Percentiles rank a stretch among this genome's conserved stretches.
These are phyloP conservation scores for Dysphania ambrosioides DNA, from an alignment of 148 eudicot genomes.

Conservation along the genomic window DNA sequence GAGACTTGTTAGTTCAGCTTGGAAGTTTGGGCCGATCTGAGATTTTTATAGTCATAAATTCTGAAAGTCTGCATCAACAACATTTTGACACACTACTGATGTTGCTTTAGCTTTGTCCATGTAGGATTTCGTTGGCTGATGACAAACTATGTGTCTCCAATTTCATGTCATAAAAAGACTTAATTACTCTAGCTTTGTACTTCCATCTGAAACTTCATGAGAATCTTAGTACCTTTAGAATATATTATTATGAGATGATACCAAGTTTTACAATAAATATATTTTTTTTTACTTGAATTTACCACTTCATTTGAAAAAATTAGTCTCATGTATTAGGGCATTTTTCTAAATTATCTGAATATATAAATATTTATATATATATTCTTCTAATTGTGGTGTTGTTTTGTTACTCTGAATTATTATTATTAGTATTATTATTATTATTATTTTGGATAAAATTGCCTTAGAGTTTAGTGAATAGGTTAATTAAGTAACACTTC, in stretches of 20 bases:
- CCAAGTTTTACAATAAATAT: neutral
- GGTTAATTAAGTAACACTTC: too few relatives aligned
- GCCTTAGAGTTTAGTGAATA: too few relatives aligned
- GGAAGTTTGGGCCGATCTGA: conserved; percentile 27
- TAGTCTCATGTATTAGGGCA: too few relatives aligned
- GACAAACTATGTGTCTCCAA: neutral
- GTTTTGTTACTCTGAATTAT: too few relatives aligned
- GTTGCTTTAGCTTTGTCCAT: neutral
- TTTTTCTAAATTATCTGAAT: too few relatives aligned
- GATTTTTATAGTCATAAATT: conserved; percentile 16
- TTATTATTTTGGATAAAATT: too few relatives aligned
- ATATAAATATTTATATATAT: too few relatives aligned
- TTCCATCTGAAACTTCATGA: too few relatives aligned
- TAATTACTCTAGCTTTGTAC: neutral
- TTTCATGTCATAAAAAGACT: neutral
- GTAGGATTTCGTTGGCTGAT: neutral
- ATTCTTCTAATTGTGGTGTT: too few relatives aligned
- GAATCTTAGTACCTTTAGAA: conserved; percentile 1
- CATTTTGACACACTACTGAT: neutral
- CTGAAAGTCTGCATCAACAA: conserved; percentile 24
- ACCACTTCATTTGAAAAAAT: too few relatives aligned
- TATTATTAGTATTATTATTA: too few relatives aligned
- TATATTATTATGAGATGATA: neutral
- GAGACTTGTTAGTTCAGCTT: conserved; percentile 15
- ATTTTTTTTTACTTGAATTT: too few relatives aligned